phyloP scores from a whole-genome alignment of 495 filamentous ascomycete genomes.

The Xylaria scruposa region DNA sequence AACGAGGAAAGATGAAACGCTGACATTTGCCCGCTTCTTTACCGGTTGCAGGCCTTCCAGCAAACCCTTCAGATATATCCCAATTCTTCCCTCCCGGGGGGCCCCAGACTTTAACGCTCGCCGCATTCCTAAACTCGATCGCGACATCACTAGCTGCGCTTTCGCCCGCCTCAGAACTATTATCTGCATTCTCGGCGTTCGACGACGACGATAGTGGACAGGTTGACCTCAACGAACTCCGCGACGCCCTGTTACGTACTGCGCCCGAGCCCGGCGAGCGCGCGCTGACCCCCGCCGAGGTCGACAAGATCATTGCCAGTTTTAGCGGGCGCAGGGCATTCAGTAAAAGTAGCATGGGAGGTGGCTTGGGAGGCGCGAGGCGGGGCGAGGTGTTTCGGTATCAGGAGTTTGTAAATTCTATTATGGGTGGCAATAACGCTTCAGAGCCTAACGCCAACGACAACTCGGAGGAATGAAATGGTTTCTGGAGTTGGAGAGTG shows the following conservation, averaged over 20 bases:
- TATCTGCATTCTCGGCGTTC: slow-evolving; percentile 90
- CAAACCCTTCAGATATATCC: slow-evolving; percentile 60
- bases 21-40: too few relatives aligned
- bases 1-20: too few relatives aligned
- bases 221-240: slow-evolving; percentile 81
- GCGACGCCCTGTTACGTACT: slow-evolving; percentile 82
- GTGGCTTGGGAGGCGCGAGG: slow-evolving; percentile 45
- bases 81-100: slow-evolving; percentile 77
- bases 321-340: slow-evolving; percentile 86
- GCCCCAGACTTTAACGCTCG: slow-evolving; percentile 76
- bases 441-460: not conserved
- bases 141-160: slow-evolving; percentile 73
- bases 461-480: slow-evolving; percentile 11
- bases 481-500: not conserved
- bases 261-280: slow-evolving; percentile 74
- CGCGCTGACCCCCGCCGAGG: slow-evolving; percentile 72
- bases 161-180: slow-evolving; percentile 75
- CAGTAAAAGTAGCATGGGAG: slow-evolving; percentile 55
- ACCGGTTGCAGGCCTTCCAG: slow-evolving; percentile 14
- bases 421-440: slow-evolving; percentile 49
- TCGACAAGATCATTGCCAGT: slow-evolving; percentile 81
- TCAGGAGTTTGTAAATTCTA: slow-evolving; percentile 74
- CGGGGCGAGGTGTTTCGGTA: slow-evolving; percentile 80
- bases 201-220: slow-evolving; percentile 95
- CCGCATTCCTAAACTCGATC: slow-evolving; percentile 80